phyloP scores from a whole-genome alignment of 2,329 filamentous ascomycete genomes.

The Pseudocercospora fuligena region DNA sequence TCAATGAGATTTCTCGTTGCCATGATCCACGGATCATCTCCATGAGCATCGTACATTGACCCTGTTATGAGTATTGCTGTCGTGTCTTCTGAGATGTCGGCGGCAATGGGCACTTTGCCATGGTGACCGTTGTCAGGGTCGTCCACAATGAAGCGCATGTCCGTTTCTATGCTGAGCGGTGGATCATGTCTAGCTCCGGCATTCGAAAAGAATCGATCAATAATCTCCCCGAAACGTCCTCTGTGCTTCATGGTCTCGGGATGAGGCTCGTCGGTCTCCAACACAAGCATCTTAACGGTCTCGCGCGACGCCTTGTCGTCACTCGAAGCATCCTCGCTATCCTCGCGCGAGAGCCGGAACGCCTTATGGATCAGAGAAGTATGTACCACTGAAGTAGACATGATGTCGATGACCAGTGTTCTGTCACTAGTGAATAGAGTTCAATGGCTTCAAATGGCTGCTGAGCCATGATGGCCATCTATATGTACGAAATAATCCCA shows the following conservation, averaged over 20 bases:
- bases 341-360: neutral
- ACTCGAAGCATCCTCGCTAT: neutral
- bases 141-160: slow-evolving; percentile 60
- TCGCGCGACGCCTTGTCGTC: slow-evolving; percentile 17
- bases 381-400: neutral
- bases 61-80: slow-evolving; percentile 54
- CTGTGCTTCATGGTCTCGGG: slow-evolving; percentile 55
- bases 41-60: slow-evolving; percentile 55
- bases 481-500: neutral
- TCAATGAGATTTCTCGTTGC: slow-evolving; percentile 51
- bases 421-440: neutral
- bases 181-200: slow-evolving; percentile 61
- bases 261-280: slow-evolving; percentile 64
- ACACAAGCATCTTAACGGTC: slow-evolving; percentile 55
- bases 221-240: slow-evolving; percentile 61
- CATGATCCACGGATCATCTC: slow-evolving; percentile 50
- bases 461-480: neutral
- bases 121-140: slow-evolving; percentile 43
- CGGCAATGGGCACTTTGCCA: slow-evolving; percentile 52
- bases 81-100: slow-evolving; percentile 53
- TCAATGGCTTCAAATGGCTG: neutral
- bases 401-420: neutral
- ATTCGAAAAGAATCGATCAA: slow-evolving; percentile 56
- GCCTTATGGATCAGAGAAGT: neutral
- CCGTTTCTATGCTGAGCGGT: slow-evolving; percentile 59